These are phyloP conservation scores for Quercus agrifolia DNA, from an alignment of 306 rosid species.

Conservation along the genomic window DNA sequence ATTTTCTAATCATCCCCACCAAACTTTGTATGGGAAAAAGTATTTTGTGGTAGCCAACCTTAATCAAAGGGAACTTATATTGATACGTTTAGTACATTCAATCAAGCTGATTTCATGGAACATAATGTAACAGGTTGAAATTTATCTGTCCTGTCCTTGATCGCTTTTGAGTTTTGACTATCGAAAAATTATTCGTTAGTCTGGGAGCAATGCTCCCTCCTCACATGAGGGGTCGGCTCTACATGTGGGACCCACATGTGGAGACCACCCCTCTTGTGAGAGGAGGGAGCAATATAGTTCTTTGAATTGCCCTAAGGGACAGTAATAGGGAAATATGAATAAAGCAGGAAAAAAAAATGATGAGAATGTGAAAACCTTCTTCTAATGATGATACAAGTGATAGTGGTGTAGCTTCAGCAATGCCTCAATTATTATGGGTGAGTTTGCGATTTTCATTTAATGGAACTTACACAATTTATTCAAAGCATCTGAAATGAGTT, in stretches of 20 bases:
- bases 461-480: too few species aligned
- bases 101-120: not conserved
- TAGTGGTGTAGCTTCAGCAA: not conserved
- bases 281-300: too few species aligned
- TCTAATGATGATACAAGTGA: not conserved
- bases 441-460: too few species aligned
- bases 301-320: not conserved
- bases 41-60: not conserved
- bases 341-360: too few species aligned
- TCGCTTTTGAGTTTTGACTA: not conserved
- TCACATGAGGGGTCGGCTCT: too few species aligned
- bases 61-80: not conserved
- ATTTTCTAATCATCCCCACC: conserved; percentile 14
- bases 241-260: too few species aligned
- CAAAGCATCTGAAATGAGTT: not conserved
- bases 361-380: not conserved
- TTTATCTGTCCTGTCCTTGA: not conserved
- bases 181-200: not conserved
- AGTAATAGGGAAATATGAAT: not conserved
- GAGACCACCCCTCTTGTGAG: too few species aligned
- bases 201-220: too few species aligned
- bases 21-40: not conserved
- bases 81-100: not conserved
- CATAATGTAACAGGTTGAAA: not conserved
- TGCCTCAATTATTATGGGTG: not conserved